Evolutionary conservation across 495 filamentous ascomycete species (phyloP), one percentile per base, ranked within the genome.

Genomic region (Darksidea phi): DNA sequence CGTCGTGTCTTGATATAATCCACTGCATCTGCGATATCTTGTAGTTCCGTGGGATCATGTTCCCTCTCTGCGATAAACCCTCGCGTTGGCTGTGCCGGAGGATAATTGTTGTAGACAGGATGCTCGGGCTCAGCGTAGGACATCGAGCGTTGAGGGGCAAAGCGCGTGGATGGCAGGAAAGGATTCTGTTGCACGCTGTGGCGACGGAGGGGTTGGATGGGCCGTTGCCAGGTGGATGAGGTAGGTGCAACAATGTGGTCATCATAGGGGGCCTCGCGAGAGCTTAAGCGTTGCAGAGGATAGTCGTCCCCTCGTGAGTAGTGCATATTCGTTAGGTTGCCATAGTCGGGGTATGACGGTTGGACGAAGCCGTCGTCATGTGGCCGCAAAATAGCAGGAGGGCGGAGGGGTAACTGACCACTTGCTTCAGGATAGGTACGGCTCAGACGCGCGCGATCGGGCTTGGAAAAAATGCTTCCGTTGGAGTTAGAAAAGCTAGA

Each of bases 101-200:
- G n/a, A n/a, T n/a, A n/a, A n/a, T 43, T 3, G 41, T 15, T 13
- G 41, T 43, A 43, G 15, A 6, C 41, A n/a, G n/a, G n/a, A 15
- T 15, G 41, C 18, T 43, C 41, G 18, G 41, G 41, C 13, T 43
- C 41, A 6, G 32, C 17, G 21, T 54, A 54, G 1, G 52, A 25
- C 10, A 45, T 8, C 15, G 34, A 12, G 52, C 52, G 52, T 21
- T 42, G n/a, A 37, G 52, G 52, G 4, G 37, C 25, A 54, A 20
- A 34, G 49, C 20, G 23, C 7, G 49, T 20, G 52, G 52, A 17
- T 3, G 50, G 32, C 1, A 25, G 20, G n/a, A 41, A 38, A n/a
- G 52, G 50, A 17, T 41, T 54, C 17, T 20, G 18, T 42, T 42
- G 52, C 23, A 45, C 23, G 52, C 36, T 54, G 38, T 54, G 36